These are phyloP conservation scores for Aspergillus cavernicola DNA, from an alignment of 495 filamentous ascomycete species.

Conservation along the genomic window DNA sequence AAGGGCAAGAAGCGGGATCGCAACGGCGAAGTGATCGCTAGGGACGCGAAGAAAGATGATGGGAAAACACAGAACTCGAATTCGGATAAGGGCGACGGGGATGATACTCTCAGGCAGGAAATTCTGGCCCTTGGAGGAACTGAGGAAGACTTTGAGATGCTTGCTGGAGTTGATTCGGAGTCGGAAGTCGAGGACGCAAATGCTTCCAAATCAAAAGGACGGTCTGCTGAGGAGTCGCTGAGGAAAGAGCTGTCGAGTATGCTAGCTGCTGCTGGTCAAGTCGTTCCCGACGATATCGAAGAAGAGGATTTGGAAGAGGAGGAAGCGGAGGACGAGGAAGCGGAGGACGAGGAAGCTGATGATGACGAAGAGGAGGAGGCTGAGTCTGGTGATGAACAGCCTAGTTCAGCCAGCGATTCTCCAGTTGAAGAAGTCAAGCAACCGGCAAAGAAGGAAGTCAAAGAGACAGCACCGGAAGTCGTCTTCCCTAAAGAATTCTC, in stretches of 20 bases:
- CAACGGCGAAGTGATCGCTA: constrained; percentile 48
- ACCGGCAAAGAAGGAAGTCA: constrained; percentile 16
- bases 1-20: constrained; percentile 48
- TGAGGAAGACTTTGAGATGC: constrained; percentile 66
- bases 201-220: constrained; percentile 19
- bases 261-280: constrained; percentile 41
- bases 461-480: constrained; percentile 17
- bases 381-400: constrained; percentile 38
- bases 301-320: constrained; percentile 47
- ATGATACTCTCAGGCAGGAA: constrained; percentile 58
- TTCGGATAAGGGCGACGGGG: constrained; percentile 18
- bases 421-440: constrained; percentile 10
- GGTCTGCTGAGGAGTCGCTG: constrained; percentile 33
- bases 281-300: constrained; percentile 39
- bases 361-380: constrained; percentile 39
- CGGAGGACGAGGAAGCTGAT: constrained; percentile 32
- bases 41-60: constrained; percentile 26
- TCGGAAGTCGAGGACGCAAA: constrained; percentile 49
- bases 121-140: constrained; percentile 75
- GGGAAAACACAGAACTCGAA: constrained; percentile 26
- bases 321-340: constrained; percentile 27
- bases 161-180: constrained; percentile 59
- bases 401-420: constrained; percentile 7
- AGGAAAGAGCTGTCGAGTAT: constrained; percentile 43
- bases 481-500: constrained; percentile 40